phyloP scores from a whole-genome alignment of 345 rosid species.

The Hypericum perforatum region DNA sequence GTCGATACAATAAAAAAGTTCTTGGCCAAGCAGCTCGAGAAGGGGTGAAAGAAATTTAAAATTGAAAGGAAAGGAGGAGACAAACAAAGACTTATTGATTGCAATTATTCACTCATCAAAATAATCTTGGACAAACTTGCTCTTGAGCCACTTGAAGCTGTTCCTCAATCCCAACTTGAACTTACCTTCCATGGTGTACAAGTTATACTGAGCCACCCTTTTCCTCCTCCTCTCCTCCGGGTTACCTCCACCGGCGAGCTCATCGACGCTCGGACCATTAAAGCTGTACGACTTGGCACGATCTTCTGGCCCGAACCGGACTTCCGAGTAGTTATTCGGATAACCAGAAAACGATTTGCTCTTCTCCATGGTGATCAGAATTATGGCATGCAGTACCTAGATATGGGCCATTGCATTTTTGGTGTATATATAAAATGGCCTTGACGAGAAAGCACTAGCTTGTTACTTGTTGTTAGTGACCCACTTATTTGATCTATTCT shows the following conservation, averaged over 20 bases:
- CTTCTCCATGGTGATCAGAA: slow-evolving; percentile 35
- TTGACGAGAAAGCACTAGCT: no score
- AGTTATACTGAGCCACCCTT: slow-evolving; percentile 51
- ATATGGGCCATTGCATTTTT: not conserved
- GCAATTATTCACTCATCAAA: slow-evolving; percentile 10
- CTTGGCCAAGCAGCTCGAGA: no score
- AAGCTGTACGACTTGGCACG: slow-evolving; percentile 38
- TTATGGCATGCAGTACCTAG: not conserved
- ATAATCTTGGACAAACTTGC: slow-evolving; percentile 29
- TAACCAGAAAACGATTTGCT: slow-evolving; percentile 42
- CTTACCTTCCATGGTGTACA: slow-evolving; percentile 48
- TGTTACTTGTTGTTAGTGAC: no score
- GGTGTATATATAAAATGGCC: not conserved
- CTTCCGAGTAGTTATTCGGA: slow-evolving; percentile 23
- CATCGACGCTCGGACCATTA: slow-evolving; percentile 32
- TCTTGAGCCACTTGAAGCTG: slow-evolving; percentile 69
- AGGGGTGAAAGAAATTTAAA: no score
- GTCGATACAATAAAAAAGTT: no score
- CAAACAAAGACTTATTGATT: not conserved
- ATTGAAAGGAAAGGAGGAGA: not conserved
- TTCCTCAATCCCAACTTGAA: slow-evolving; percentile 39
- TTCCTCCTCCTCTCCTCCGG: slow-evolving; percentile 47
- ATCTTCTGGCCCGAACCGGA: slow-evolving; percentile 28
- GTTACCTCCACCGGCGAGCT: slow-evolving; percentile 19
- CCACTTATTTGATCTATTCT: no score